These are phyloP conservation scores for Lactarius pseudohatsudake DNA, from an alignment of 768 basidiomycete genomes.

Conservation along the genomic window DNA sequence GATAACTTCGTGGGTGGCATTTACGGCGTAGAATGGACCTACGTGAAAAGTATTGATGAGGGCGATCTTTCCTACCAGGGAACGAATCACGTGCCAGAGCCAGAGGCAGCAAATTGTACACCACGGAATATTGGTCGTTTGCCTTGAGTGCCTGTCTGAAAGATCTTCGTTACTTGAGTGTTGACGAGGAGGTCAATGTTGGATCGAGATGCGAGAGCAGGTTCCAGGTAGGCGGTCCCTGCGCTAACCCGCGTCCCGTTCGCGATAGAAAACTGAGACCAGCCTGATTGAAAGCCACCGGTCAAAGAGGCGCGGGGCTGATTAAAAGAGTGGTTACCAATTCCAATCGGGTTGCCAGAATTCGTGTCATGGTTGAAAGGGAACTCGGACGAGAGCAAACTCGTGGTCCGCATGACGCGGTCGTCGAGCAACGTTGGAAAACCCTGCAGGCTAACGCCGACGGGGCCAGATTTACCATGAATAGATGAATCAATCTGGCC, in stretches of 20 bases:
- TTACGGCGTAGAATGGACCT: conserved; percentile 9
- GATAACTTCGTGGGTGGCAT: conserved; percentile 27
- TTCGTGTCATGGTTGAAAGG: conserved; percentile 45
- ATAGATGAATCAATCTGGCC: conserved; percentile 41
- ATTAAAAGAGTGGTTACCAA: conserved; percentile 35
- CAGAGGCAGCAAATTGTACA: conserved; percentile 12
- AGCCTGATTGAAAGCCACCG: neutral
- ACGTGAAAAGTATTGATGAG: neutral
- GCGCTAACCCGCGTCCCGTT: conserved; percentile 20
- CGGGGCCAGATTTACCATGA: conserved; percentile 40
- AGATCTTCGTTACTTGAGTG: conserved; percentile 28
- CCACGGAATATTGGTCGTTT: conserved; percentile 15
- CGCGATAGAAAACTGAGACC: conserved; percentile 1
- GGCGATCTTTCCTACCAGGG: neutral
- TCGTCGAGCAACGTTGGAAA: conserved; percentile 31
- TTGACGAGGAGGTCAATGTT: conserved; percentile 22
- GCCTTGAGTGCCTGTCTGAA: conserved; percentile 11
- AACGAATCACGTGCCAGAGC: neutral
- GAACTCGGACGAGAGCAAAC: conserved; percentile 40
- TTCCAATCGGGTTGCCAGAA: conserved; percentile 42
- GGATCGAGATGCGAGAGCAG: conserved; percentile 4
- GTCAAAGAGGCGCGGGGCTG: neutral
- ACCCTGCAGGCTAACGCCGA: conserved; percentile 30
- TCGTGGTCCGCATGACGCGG: conserved; percentile 40
- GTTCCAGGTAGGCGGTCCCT: conserved; percentile 14